Conservation (phyloP, 352 stramenopile species). For the Pythium pectinolyticum region DNA sequence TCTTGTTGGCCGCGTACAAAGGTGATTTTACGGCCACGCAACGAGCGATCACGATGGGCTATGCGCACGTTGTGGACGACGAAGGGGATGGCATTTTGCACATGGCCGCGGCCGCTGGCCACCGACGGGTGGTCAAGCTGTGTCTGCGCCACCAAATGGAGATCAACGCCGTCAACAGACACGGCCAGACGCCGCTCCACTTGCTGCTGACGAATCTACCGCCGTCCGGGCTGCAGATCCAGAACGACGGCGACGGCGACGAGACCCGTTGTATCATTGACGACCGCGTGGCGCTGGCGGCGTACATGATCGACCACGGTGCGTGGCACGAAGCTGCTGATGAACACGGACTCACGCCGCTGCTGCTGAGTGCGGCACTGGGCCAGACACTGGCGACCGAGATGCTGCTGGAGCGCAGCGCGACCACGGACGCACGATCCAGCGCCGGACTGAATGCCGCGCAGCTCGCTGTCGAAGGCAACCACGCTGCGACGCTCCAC, state of each 20-base stretch:
- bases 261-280: constrained; percentile 17
- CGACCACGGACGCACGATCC: constrained; percentile 51
- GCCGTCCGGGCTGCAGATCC: constrained; percentile 7
- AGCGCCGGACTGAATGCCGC: constrained; percentile 42
- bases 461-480: constrained; percentile 63
- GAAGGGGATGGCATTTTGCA: constrained; percentile 77
- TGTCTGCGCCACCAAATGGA: constrained; percentile 76
- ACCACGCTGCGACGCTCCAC: constrained; percentile 46
- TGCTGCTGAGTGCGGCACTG: constrained; percentile 57
- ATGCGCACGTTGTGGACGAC: constrained; percentile 50
- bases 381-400: constrained; percentile 63
- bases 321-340: constrained; percentile 78
- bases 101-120: constrained; percentile 55
- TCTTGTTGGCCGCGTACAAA: constrained; percentile 68
- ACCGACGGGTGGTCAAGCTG: constrained; percentile 82
- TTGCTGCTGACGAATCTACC: constrained; percentile 67
- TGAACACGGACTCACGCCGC: constrained; percentile 57
- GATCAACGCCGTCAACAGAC: constrained; percentile 62
- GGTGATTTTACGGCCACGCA: constrained; percentile 76
- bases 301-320: constrained; percentile 87
- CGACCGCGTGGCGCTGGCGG: constrained; percentile 52
- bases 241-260: too few species aligned
- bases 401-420: constrained; percentile 67
- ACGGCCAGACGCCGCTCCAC: constrained; percentile 67
- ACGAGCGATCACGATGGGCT: constrained; percentile 46